Base-by-base conservation (phyloP, 352 stramenopile genomes). In the Plasmopara viticola region DNA sequence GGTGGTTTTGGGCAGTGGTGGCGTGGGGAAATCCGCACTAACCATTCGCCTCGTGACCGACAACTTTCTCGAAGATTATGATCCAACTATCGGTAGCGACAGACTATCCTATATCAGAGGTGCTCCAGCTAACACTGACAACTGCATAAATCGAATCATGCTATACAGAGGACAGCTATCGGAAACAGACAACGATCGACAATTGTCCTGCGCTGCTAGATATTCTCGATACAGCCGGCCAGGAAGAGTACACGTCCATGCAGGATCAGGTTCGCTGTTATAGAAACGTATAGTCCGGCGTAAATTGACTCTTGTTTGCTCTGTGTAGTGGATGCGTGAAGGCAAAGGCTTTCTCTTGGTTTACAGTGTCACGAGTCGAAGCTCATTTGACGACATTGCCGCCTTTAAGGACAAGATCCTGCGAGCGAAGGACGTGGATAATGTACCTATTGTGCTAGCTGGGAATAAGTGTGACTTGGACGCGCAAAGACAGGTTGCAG, bases 1-100 rank as follows among this genome's bases (percentile, higher is more conserved):
- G 80, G 83, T 94, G 31, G 87, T 96, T 51, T 67, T 96, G 47
- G 87, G 87, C 48, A 91, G 82, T 56, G 87, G 87, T 60, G 87
- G 87, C 61, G 87, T 96, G 25, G 87, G 87, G 57, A 96, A 96
- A 72, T 95, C 84, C 29, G 87, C 87, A 51, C 70, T 96, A n/a
- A 95, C 86, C 42, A 92, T 95, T 58, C 83, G 87, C n/a, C 83
- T 96, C 44, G 84, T 96, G 59, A 91, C 84, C 13, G 87, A 95
- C 58, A 93, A 94, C 64, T 96, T 95, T 58, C 65, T 96, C n/a
- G 85, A 95, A 60, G 86, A 96, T 69, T 96, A 95, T 76, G 87
- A 96, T 64, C 87, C 87, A 25, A 96, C 87, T 28, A 95, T 96
- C 58, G 83, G 83, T 90, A 58, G 50, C 9, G 13, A 41, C n/a